A percentile compares a stretch with the other conserved stretches of the same genome.
Evolutionary conservation across 441 rosid species (phyloP).

Genomic region (Populus tomentosa): DNA sequence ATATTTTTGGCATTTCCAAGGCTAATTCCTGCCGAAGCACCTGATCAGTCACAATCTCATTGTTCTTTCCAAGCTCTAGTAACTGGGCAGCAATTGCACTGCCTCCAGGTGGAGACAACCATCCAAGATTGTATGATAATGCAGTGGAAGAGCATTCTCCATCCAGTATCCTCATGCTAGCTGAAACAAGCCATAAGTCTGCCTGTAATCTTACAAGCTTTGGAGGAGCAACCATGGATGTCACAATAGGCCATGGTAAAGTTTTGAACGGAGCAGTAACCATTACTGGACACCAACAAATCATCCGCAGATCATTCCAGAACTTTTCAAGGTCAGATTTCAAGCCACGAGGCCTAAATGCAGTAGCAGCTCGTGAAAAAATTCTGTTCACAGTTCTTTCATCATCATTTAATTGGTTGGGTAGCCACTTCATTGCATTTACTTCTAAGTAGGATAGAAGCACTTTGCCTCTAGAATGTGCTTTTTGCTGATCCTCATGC

Average conservation of each 20-base stretch:
- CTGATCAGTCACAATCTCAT: constrained; percentile 75
- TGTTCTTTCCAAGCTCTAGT: constrained; percentile 98
- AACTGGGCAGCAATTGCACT: constrained; percentile 96
- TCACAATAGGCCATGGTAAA: constrained; percentile 92
- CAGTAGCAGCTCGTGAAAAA: constrained; percentile 87
- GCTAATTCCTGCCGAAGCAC: constrained; percentile 86
- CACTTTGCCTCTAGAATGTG: constrained; percentile 74
- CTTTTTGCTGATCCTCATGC: constrained; percentile 72
- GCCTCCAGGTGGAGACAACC: constrained; percentile 96
- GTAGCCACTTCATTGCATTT: constrained; percentile 89
- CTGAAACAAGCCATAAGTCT: constrained; percentile 97
- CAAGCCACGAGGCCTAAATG: constrained; percentile 75
- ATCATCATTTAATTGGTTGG: constrained; percentile 58
- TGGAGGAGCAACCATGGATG: constrained; percentile 94
- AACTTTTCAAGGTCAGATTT: constrained; percentile 81
- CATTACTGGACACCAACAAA: constrained; percentile 98
- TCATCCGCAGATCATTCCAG: constrained; percentile 85
- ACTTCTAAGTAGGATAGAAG: constrained; percentile 92
- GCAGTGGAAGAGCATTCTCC: constrained; percentile 96
- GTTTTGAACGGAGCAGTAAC: constrained; percentile 75
- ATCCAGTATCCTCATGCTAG: constrained; percentile 96
- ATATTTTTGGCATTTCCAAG: constrained; percentile 89
- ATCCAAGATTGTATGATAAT: constrained; percentile 86
- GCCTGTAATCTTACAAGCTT: constrained; percentile 81
- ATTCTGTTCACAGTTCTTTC: constrained; percentile 70